Conservation (phyloP, 2,329 filamentous ascomycete genomes). For the Colletotrichum gloeosporioides region DNA sequence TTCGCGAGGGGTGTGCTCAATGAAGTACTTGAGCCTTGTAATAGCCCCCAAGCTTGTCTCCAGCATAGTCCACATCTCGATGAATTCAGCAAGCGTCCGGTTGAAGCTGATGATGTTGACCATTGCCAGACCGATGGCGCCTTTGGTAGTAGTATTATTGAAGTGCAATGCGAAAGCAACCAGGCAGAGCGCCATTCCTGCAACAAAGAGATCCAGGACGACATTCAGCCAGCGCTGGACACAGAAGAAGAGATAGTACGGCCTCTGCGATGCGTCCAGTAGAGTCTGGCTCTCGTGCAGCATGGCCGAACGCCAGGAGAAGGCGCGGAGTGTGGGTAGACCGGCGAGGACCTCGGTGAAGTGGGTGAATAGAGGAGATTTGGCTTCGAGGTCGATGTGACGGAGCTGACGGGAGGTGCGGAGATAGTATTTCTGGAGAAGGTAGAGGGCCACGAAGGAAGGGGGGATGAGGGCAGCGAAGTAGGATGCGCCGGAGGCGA, state of each 20-base stretch:
- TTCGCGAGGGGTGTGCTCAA: conserved; percentile 30
- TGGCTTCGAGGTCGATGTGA: conserved; percentile 57
- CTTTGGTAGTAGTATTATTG: conserved; percentile 26
- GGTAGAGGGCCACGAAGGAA: conserved; percentile 43
- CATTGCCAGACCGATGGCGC: conserved; percentile 35
- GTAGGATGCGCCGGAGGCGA: conserved; percentile 48
- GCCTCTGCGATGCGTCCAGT: conserved; percentile 50
- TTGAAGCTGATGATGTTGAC: conserved; percentile 31
- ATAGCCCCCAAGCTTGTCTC: conserved; percentile 42
- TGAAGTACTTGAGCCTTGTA: conserved; percentile 34
- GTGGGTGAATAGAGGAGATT: conserved; percentile 54
- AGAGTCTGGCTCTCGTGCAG: conserved; percentile 38
- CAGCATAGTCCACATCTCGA: conserved; percentile 39
- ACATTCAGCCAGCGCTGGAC: conserved; percentile 56
- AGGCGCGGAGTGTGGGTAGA: conserved; percentile 54
- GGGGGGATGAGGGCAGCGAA: conserved; percentile 47
- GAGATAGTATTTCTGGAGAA: conserved; percentile 58
- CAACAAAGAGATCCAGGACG: conserved; percentile 54
- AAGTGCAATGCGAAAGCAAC: conserved; percentile 49
- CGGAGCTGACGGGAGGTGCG: conserved; percentile 60
- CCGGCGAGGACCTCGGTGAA: conserved; percentile 55
- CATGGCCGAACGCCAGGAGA: conserved; percentile 48
- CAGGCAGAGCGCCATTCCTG: conserved; percentile 51
- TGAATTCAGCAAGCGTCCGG: conserved; percentile 33
- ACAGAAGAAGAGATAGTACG: conserved; percentile 53